Base-by-base conservation (phyloP, 345 rosid genomes). In the Acer saccharum region DNA sequence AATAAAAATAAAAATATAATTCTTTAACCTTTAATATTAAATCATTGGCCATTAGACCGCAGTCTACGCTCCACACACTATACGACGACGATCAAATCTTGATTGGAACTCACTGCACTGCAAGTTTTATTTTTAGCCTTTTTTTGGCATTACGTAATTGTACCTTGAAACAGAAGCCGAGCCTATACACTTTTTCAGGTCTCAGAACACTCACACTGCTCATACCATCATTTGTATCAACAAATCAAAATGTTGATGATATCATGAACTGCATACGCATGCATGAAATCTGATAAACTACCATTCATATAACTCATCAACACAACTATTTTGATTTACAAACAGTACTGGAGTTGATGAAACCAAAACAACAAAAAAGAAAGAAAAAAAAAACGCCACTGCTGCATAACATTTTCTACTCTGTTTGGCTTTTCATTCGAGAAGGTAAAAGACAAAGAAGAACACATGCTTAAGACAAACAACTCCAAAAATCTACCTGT, bases 71-170 rank as follows among this genome's bases (percentile, higher is more conserved):
- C 13, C 10, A 10, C 50, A 44, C 50, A 44, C 50, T 44, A 72
- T 11, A 35, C 32, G 75, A 57, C 52, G 65, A 6, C 20, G 3
- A 32, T 32, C 35, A 32, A 35, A 65, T 6, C 29, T 71, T 29
- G 43, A 64, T 18, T 16, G 76, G 76, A 41, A 60, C 12, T 60
- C 76, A 72, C 65, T 14, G 54, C 54, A 60, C 39, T 39, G 66
- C 35, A 39, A 41, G 55, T 32, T 60, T 60, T 44, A 0, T 0
- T 41, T 41, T 41, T 41, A 6, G 7, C 10, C 10, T 41, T 41
- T 41, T 41, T 41, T 41, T 41, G 10, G 44, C 44, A 6, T 71
- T 39, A 44, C 50, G 50, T 12, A 44, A 44, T 10, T 44, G 2
- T 10, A 10, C 32, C 65, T 72, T 72, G 67, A 58, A 41, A 39